phyloP scores from a whole-genome alignment of 2,329 filamentous ascomycete genomes.

The Aspergillus piperis region DNA sequence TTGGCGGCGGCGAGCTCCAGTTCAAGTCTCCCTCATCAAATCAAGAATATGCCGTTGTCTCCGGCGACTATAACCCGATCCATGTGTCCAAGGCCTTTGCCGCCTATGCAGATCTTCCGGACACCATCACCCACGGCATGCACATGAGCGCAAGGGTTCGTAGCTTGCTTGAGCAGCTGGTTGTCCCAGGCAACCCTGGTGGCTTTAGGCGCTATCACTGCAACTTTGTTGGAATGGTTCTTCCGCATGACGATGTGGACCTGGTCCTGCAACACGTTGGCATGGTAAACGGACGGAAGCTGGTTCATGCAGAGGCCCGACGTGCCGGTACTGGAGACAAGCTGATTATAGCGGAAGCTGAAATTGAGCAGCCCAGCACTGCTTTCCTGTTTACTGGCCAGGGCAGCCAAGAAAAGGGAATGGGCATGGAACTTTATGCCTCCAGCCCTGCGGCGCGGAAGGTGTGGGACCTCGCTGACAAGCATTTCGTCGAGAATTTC shows the following conservation, averaged over 20 bases:
- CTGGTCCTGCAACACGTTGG: conserved; percentile 7
- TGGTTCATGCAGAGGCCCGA: not conserved
- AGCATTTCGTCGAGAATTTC: conserved; percentile 95
- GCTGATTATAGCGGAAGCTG: conserved; percentile 54
- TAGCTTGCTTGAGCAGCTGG: conserved; percentile 23
- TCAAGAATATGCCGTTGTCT: conserved; percentile 91
- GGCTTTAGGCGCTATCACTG: not conserved
- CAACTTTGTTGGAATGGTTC: conserved; percentile 3
- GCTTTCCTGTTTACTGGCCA: conserved; percentile 96
- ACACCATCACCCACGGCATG: conserved; percentile 97
- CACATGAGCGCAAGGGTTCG: conserved; percentile 96
- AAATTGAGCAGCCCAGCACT: conserved; percentile 91
- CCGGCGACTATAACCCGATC: conserved; percentile 95
- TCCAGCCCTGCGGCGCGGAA: conserved; percentile 89
- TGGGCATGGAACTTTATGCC: conserved; percentile 96
- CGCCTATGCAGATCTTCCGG: conserved; percentile 85
- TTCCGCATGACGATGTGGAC: not conserved
- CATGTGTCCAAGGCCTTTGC: conserved; percentile 96
- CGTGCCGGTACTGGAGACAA: not conserved
- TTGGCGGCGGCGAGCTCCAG: not conserved
- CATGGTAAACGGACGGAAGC: conserved; percentile 7
- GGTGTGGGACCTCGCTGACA: conserved; percentile 93
- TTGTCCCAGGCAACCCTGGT: conserved; percentile 33
- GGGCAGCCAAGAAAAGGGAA: conserved; percentile 94
- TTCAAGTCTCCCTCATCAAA: conserved; percentile 50